Percentiles rank a stretch among this genome's conserved stretches.
These are phyloP conservation scores for Claviceps cyperi DNA, from an alignment of 2,329 filamentous ascomycete genomes.

Conservation along the genomic window DNA sequence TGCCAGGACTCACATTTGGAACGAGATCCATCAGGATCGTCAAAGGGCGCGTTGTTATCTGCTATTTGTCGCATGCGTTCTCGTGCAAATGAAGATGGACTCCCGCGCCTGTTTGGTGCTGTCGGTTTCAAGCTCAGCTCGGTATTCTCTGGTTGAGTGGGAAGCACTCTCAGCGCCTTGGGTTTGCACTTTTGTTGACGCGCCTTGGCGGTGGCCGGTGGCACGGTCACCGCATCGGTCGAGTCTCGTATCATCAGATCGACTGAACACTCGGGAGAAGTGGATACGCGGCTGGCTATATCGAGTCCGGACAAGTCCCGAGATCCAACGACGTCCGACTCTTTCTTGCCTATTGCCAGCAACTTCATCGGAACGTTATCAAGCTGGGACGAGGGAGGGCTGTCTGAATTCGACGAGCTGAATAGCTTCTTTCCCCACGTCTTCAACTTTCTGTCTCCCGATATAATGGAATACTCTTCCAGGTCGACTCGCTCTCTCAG, in stretches of 20 bases:
- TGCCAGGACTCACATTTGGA: conserved; percentile 23
- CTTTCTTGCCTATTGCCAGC: conserved; percentile 5
- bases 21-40: conserved; percentile 25
- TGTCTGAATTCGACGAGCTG: conserved; percentile 11
- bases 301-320: background rate
- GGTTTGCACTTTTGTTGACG: conserved; percentile 16
- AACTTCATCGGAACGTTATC: conserved; percentile 16
- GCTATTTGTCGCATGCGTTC: conserved; percentile 30
- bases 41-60: conserved; percentile 27
- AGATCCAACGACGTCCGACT: conserved; percentile 1
- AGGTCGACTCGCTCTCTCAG: conserved; percentile 39
- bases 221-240: conserved; percentile 6
- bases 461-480: conserved; percentile 22
- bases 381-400: conserved; percentile 5
- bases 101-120: conserved; percentile 20
- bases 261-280: conserved; percentile 1
- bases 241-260: conserved; percentile 7
- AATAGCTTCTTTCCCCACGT: conserved; percentile 23
- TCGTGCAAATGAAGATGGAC: conserved; percentile 29
- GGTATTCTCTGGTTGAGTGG: conserved; percentile 23
- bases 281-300: background rate
- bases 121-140: conserved; percentile 15
- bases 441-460: conserved; percentile 20
- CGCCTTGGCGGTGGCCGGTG: conserved; percentile 9
- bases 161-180: conserved; percentile 18